phyloP scores from a whole-genome alignment of 192 early-diverging fungal genomes.

The Mortierella claussenii region DNA sequence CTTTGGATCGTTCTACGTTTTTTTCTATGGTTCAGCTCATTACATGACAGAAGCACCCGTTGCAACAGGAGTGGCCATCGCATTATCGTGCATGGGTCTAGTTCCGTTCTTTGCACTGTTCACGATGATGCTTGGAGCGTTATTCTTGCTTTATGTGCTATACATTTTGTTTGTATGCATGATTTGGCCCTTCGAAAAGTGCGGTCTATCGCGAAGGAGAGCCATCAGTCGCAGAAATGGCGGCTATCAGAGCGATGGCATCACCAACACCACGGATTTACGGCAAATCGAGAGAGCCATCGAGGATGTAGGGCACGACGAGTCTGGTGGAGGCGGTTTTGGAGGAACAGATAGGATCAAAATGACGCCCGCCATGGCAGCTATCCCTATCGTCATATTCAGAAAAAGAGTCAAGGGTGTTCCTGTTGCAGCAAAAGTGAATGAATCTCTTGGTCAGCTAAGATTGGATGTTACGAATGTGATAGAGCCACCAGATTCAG shows the following conservation, averaged over 20 bases:
- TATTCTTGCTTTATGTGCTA: slow-evolving; percentile 16
- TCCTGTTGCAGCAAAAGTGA: too few species aligned
- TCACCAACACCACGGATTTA: slow-evolving; percentile 41
- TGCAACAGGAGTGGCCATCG: slow-evolving; percentile 30
- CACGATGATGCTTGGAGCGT: slow-evolving; percentile 4
- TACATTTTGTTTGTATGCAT: slow-evolving; percentile 20
- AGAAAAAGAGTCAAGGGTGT: too few species aligned
- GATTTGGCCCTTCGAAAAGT: slow-evolving; percentile 35
- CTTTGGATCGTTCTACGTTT: slow-evolving; percentile 34
- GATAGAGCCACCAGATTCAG: too few species aligned
- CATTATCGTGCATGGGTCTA: slow-evolving; percentile 37
- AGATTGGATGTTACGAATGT: too few species aligned
- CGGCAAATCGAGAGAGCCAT: slow-evolving; percentile 13
- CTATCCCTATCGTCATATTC: slow-evolving; percentile 36
- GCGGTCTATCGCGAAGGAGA: slow-evolving; percentile 24
- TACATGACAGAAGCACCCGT: slow-evolving; percentile 13
- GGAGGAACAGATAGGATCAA: slow-evolving; percentile 12
- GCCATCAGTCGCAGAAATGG: slow-evolving; percentile 50
- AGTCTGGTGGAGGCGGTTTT: slow-evolving; percentile 9
- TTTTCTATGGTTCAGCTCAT: slow-evolving; percentile 8
- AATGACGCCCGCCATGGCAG: slow-evolving; percentile 36
- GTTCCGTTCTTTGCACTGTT: slow-evolving; percentile 40
- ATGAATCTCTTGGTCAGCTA: too few species aligned
- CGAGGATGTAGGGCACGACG: slow-evolving; percentile 7
- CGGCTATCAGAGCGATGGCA: slow-evolving; percentile 30